Conservation (phyloP, 2,329 filamentous ascomycete genomes). For the Emmonsiellopsis sp. region DNA sequence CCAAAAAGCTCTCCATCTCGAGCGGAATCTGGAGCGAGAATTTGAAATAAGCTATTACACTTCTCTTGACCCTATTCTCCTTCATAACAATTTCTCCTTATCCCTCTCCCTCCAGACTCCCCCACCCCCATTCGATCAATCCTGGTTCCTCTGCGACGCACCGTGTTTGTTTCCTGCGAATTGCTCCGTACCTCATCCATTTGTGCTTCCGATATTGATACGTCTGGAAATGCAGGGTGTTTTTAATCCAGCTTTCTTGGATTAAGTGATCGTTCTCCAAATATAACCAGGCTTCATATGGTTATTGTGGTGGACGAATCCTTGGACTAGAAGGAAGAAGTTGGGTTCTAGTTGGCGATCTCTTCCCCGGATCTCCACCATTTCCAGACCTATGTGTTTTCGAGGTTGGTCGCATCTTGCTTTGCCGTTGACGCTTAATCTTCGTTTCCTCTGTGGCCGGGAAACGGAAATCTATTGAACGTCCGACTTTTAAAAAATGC, state of each 20-base stretch:
- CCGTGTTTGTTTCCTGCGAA: not conserved
- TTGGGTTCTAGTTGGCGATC: not conserved
- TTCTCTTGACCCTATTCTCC: not conserved
- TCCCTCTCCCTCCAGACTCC: not conserved
- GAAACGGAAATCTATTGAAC: not conserved
- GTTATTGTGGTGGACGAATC: not conserved
- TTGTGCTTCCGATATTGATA: not conserved
- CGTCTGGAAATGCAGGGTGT: not conserved
- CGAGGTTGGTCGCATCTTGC: not conserved
- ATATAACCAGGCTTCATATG: not conserved
- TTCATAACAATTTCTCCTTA: not conserved
- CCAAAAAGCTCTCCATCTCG: not conserved
- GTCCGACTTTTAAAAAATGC: not conserved
- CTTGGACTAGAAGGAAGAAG: not conserved
- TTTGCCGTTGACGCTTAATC: not conserved
- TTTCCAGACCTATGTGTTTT: not conserved
- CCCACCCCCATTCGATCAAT: not conserved
- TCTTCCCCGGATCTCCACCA: not conserved
- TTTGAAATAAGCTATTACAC: not conserved
- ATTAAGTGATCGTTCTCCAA: not conserved
- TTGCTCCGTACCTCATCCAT: not conserved
- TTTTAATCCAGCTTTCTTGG: not conserved
- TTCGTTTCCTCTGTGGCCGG: not conserved
- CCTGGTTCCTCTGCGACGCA: not conserved
- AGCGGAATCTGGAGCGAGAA: not conserved